These are phyloP conservation scores for Pythium dissimile DNA, from an alignment of 352 stramenopile genomes.

Conservation along the genomic window DNA sequence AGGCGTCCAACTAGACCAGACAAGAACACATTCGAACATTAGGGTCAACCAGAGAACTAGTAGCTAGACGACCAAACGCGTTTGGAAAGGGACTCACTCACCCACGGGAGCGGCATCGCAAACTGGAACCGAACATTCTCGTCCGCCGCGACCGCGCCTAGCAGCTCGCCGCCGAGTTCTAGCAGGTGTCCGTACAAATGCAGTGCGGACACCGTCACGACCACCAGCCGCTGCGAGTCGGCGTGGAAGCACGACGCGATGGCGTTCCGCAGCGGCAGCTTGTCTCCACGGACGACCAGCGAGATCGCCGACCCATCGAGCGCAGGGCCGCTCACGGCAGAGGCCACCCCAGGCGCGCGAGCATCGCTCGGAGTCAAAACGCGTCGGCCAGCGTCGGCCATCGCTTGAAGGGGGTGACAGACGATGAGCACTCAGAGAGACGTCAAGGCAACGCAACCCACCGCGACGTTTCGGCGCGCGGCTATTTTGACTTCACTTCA, in stretches of 20 bases:
- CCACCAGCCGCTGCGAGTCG: slow-evolving; percentile 30
- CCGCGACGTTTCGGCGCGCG: not conserved
- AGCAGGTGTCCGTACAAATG: slow-evolving; percentile 44
- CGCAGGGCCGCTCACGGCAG: no score
- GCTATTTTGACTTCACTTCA: not conserved
- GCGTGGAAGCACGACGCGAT: slow-evolving; percentile 42
- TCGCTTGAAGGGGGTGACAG: not conserved
- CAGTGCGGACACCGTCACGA: slow-evolving; percentile 31
- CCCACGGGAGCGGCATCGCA: slow-evolving; percentile 40
- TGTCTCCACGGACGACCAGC: slow-evolving; percentile 45
- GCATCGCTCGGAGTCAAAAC: no score
- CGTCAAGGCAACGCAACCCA: no score
- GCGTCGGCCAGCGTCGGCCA: not conserved
- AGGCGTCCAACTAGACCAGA: slow-evolving; percentile 32
- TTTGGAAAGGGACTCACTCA: slow-evolving; percentile 10
- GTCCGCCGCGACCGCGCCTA: slow-evolving; percentile 30
- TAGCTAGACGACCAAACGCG: not conserved
- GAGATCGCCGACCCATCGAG: slow-evolving; percentile 25
- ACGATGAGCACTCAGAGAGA: not conserved
- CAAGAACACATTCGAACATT: not conserved
- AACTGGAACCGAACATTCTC: slow-evolving; percentile 43
- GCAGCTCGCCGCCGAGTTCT: slow-evolving; percentile 37
- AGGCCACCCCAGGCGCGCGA: no score
- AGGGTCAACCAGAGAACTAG: no score
- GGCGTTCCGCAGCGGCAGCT: slow-evolving; percentile 34